A percentile compares a stretch with the other conserved stretches of the same genome.
phyloP scores from a whole-genome alignment of 306 rosid genomes.

The Neltuma alba region DNA sequence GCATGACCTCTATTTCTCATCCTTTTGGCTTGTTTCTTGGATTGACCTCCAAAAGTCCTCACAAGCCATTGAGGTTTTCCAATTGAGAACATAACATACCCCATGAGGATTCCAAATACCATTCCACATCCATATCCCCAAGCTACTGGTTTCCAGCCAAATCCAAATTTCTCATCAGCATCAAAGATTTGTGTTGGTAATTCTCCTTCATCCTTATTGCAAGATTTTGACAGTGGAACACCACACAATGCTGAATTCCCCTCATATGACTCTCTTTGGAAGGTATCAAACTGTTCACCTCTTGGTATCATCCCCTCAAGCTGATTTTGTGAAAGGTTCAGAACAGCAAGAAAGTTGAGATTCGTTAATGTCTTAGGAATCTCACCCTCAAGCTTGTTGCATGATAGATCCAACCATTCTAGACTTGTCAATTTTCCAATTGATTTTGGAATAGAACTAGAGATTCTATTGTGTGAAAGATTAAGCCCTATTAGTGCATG shows the following conservation, averaged over 20 bases:
- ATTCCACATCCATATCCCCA: slow-evolving; percentile 39
- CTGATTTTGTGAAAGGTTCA: background rate
- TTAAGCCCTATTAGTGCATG: background rate
- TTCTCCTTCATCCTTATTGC: background rate
- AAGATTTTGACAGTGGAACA: slow-evolving; percentile 13
- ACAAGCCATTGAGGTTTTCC: slow-evolving; percentile 6
- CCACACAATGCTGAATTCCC: slow-evolving; percentile 34
- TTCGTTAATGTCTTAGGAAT: slow-evolving; percentile 30
- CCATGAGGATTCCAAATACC: slow-evolving; percentile 19
- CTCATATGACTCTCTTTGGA: slow-evolving; percentile 1
- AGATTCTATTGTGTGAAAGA: background rate
- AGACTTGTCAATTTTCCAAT: background rate
- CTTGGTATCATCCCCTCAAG: slow-evolving; percentile 29
- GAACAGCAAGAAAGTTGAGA: background rate
- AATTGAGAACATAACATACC: background rate
- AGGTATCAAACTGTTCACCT: slow-evolving; percentile 40
- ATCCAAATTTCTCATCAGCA: background rate
- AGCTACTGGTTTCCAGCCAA: slow-evolving; percentile 34
- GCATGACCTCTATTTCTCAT: background rate
- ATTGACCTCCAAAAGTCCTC: background rate
- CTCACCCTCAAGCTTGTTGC: background rate
- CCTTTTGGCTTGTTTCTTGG: background rate
- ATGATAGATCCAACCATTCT: slow-evolving; percentile 36
- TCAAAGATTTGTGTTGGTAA: background rate
- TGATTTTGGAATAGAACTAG: background rate